phyloP scores from a whole-genome alignment of 176 grass and related monocot genomes.

The Oryza punctata region DNA sequence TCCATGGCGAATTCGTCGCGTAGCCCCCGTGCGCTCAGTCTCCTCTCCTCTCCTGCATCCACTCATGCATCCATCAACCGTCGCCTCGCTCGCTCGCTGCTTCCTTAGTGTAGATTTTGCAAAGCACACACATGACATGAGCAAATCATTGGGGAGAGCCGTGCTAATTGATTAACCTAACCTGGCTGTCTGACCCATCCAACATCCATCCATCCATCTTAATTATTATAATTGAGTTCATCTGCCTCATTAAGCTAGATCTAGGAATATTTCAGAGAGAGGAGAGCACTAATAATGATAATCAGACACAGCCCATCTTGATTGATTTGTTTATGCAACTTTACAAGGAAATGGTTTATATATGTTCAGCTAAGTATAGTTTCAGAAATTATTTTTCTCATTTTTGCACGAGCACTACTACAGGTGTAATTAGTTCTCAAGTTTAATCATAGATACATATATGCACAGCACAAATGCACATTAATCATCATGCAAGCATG shows the following conservation, averaged over 20 bases:
- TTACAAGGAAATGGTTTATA: too few species aligned
- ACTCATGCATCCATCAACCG: too few species aligned
- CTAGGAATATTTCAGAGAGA: background rate
- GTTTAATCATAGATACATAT: background rate
- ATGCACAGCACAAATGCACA: background rate
- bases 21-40: too few species aligned
- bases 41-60: too few species aligned
- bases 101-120: too few species aligned
- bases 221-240: background rate
- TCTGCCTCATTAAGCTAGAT: background rate
- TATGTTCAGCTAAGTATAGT: background rate
- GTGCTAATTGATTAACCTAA: background rate
- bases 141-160: background rate
- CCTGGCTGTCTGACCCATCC: background rate
- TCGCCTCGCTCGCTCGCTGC: too few species aligned
- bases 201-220: too few species aligned
- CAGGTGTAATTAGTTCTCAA: background rate
- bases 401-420: background rate
- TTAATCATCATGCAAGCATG: background rate
- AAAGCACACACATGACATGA: background rate
- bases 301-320: background rate
- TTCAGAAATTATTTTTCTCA: background rate
- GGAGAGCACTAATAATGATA: too few species aligned
- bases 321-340: too few species aligned
- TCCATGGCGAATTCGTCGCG: background rate